These are phyloP conservation scores for Neoboletus brunneissimus DNA, from an alignment of 768 basidiomycete genomes.

Conservation along the genomic window DNA sequence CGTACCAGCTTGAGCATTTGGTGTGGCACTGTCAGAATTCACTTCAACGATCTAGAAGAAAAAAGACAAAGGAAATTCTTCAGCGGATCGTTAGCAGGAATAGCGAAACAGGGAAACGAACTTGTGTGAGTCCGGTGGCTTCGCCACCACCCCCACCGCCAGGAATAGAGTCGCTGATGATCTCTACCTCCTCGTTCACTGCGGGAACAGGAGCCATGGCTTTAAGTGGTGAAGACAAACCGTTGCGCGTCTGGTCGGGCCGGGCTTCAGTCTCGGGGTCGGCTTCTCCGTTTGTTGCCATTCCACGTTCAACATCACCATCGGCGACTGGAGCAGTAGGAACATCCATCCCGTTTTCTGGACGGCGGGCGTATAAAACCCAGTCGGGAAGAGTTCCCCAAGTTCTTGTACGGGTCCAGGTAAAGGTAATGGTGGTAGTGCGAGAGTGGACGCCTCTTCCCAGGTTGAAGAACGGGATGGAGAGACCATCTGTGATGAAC, in stretches of 20 bases:
- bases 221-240: neutral
- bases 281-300: neutral
- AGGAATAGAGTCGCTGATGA: neutral
- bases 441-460: slow-evolving; percentile 46
- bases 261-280: neutral
- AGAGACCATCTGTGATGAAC: slow-evolving; percentile 54
- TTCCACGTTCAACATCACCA: slow-evolving; percentile 24
- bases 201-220: neutral
- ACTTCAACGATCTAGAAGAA: slow-evolving; percentile 11
- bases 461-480: slow-evolving; percentile 66
- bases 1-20: slow-evolving; percentile 24
- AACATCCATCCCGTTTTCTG: neutral
- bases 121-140: slow-evolving; percentile 9
- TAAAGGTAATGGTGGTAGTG: slow-evolving; percentile 45
- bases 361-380: slow-evolving; percentile 37
- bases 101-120: slow-evolving; percentile 18
- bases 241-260: neutral
- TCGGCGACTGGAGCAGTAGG: neutral
- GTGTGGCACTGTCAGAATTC: neutral
- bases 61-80: slow-evolving; percentile 10
- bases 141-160: neutral
- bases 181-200: neutral
- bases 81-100: slow-evolving; percentile 9
- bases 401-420: slow-evolving; percentile 38
- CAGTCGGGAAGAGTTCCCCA: slow-evolving; percentile 42